A percentile compares a stretch with the other conserved stretches of the same genome.
These are phyloP conservation scores for Rheum nobile DNA, from an alignment of 148 eudicot genomes.

Conservation along the genomic window DNA sequence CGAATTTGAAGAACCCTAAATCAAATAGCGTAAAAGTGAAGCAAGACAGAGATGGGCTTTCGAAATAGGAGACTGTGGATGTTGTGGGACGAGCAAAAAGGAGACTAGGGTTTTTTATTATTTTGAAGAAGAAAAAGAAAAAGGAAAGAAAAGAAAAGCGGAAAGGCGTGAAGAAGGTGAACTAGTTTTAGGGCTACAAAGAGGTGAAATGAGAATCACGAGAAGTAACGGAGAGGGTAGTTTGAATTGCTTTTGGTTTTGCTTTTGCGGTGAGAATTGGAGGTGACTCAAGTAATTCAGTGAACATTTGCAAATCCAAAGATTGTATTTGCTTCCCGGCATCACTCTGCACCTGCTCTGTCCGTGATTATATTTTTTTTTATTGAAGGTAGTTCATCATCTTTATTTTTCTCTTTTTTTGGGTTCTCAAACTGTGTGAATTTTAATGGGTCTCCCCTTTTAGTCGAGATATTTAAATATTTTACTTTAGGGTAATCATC, in stretches of 20 bases:
- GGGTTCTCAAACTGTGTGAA: neutral
- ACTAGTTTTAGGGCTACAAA: neutral
- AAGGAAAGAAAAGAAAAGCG: neutral
- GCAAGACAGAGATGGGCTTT: neutral
- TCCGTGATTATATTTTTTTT: neutral
- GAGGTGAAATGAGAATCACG: conserved; percentile 13
- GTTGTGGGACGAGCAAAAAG: neutral
- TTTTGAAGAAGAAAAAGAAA: neutral
- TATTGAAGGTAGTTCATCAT: too few species aligned
- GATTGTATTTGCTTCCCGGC: neutral
- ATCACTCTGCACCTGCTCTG: neutral
- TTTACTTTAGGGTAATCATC: neutral
- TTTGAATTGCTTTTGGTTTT: neutral
- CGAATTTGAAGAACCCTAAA: neutral
- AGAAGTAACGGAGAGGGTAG: conserved; percentile 15
- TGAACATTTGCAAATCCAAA: neutral
- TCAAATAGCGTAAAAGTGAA: neutral
- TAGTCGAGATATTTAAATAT: neutral
- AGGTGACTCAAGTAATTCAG: neutral
- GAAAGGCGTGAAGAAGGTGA: neutral
- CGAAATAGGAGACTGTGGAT: neutral
- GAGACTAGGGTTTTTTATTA: neutral
- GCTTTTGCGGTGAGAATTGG: neutral
- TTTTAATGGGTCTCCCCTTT: neutral
- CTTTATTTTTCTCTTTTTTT: neutral